Evolutionary conservation across 768 basidiomycete species (phyloP), one percentile per base, ranked within the genome.

Genomic region (Kwoniella shandongensis): DNA sequence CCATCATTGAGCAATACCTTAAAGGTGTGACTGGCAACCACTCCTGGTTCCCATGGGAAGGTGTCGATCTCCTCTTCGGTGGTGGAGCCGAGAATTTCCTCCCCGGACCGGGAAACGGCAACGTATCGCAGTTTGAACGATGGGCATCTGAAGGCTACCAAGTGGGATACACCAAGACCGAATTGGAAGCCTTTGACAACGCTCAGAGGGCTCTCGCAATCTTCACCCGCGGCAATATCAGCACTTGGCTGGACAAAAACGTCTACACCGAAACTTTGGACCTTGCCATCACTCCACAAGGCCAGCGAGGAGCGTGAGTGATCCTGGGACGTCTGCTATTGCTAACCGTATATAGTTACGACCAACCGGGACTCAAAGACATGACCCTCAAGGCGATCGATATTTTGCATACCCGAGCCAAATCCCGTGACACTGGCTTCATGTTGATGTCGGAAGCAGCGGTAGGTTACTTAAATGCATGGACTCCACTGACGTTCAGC

Each of bases 361-460:
- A 79, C 62, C 73, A 70, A 41, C 78, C 78, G 2, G 78, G 78
- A 36, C 70, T 79, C 36, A 77, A 75, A 51, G 71, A 78, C 2
- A 78, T 79, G 78, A 78, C 78, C 20, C 58, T 78, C 57, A 78
- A 78, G 63, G 78, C 78, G 0, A 66, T 78, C 53, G 77, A 78
- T 51, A 75, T 79, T 39, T 67, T 79, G 8, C 49, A 56, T 39
- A 59, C 67, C 3, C 72, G 77, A 51, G 46, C 73, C 36, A 68
- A 76, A 64, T 57, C 54, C 11, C 66, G 67, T 29, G 59, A 68
- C 47, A 74, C 71, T 46, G 73, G 73, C n/a, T 78, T 70, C 63
- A 70, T 76, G 61, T 45, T 78, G 38, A 75, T 79, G 75, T 71
- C 69, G 20, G 78, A 79, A 62, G 78, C 78, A 6, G 78, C 78